Base-by-base conservation (phyloP, 2,329 filamentous ascomycete species). In the Fusarium sp. region DNA sequence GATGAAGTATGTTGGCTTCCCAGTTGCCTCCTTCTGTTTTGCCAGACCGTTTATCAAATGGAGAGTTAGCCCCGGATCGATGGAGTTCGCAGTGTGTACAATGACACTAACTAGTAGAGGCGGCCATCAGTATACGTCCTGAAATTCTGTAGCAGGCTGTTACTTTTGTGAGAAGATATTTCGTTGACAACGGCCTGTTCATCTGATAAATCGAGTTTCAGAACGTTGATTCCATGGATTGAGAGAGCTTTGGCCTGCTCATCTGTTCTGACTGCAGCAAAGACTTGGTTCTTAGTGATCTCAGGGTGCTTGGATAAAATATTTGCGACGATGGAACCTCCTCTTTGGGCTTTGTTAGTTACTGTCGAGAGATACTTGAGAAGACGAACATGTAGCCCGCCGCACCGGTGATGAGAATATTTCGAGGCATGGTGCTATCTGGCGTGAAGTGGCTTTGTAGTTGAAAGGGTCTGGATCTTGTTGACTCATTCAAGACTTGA, bases 311-410 rank as follows among this genome's bases (percentile, higher is more conserved):
- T 35, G 9, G 26, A 28, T 11, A 47, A 28, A 20, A 51, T 13
- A 53, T 53, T 26, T 1, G 28, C 22, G 22, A 60, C 3, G 11
- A 53, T 38, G 24, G 45, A 60, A 17, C 57, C 45, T 32, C 44
- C 26, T 32, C 35, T 60, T 17, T 12, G 9, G 17, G 32, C 32
- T 6, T 12, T 26, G 8, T 51, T 39, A 51, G 26, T 10, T 9
- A 1, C 14, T 6, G 17, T 0, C 13, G 4, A 17, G 1, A 28
- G 17, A 17, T n/a, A 35, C 3, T 35, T 20, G 17, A 8, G 8
- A 12, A 13, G 18, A 24, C 57, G n/a, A 11, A 60, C 57, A 51
- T 60, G 17, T 60, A 51, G 4, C 57, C 57, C 4, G 44, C 57
- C 1, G 57, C 57, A 20, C 56, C 44, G 8, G 36, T 51, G 22